A percentile compares a stretch with the other conserved stretches of the same genome.
Conservation (phyloP, 768 basidiomycete genomes). For the Albatrellus ellisii region DNA sequence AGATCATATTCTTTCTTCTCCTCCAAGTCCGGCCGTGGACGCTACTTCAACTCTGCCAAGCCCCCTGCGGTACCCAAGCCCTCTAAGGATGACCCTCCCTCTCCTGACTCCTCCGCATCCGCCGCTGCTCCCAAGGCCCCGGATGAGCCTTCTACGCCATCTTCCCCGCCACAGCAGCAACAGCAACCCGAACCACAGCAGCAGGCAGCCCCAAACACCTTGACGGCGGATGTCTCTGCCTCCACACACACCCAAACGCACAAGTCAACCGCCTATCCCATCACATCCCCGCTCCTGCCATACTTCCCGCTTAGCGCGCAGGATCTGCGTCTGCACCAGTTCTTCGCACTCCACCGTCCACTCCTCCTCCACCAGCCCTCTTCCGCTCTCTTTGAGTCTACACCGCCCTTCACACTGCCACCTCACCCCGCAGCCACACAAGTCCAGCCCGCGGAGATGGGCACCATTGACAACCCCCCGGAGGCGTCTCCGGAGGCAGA, state of each 20-base stretch:
- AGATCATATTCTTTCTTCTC: constrained; percentile 66
- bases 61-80: too few relatives aligned
- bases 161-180: not conserved
- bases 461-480: constrained; percentile 28
- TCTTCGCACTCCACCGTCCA: constrained; percentile 74
- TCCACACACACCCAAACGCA: not conserved
- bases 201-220: not conserved
- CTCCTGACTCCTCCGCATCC: constrained; percentile 15
- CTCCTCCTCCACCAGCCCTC: constrained; percentile 53
- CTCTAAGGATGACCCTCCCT: constrained; percentile 30
- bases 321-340: constrained; percentile 72
- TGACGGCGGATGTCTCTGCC: not conserved
- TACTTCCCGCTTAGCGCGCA: constrained; percentile 51
- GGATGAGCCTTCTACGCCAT: constrained; percentile 4
- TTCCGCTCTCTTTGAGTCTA: constrained; percentile 35
- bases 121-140: constrained; percentile 16
- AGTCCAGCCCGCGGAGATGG: constrained; percentile 10
- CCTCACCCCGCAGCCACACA: not conserved
- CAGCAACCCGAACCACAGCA: not conserved
- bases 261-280: not conserved
- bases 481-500: constrained; percentile 56
- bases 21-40: constrained; percentile 55
- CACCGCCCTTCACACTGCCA: constrained; percentile 1
- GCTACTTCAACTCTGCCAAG: constrained; percentile 67
- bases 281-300: constrained; percentile 15